phyloP scores from a whole-genome alignment of 257 asterid genomes.

The Plantago elongata region DNA sequence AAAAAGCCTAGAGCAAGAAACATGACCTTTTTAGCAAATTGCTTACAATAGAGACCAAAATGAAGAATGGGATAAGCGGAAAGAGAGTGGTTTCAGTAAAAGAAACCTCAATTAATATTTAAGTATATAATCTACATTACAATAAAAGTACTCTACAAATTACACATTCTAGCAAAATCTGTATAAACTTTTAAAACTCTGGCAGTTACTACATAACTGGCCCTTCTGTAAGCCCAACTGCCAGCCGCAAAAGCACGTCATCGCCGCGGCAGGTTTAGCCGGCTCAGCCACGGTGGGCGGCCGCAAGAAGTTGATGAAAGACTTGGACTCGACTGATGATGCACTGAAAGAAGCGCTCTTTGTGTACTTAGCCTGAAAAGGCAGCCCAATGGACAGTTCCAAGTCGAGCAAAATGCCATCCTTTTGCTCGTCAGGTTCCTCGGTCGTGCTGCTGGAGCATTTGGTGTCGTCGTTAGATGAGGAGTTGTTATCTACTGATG shows the following conservation, averaged over 20 bases:
- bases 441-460: slow-evolving; percentile 74
- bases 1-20: neutral
- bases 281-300: slow-evolving; percentile 3
- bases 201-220: slow-evolving; percentile 35
- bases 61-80: neutral
- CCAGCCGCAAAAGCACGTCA: slow-evolving; percentile 34
- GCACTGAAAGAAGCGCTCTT: slow-evolving; percentile 17
- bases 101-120: neutral
- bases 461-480: slow-evolving; percentile 45
- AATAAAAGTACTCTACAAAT: slow-evolving; percentile 9
- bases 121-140: neutral
- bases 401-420: slow-evolving; percentile 32
- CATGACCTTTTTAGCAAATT: neutral
- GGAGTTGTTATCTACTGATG: slow-evolving; percentile 20
- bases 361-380: slow-evolving; percentile 27
- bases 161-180: slow-evolving; percentile 26
- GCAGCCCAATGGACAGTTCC: slow-evolving; percentile 68
- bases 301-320: slow-evolving; percentile 19
- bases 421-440: slow-evolving; percentile 38
- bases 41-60: too few relatives aligned
- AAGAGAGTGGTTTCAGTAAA: neutral
- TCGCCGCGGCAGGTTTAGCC: slow-evolving; percentile 1
- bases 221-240: slow-evolving; percentile 34
- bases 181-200: slow-evolving; percentile 25
- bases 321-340: slow-evolving; percentile 11